phyloP scores from a whole-genome alignment of 2,329 filamentous ascomycete genomes.

The Colletotrichum ledebouriae region DNA sequence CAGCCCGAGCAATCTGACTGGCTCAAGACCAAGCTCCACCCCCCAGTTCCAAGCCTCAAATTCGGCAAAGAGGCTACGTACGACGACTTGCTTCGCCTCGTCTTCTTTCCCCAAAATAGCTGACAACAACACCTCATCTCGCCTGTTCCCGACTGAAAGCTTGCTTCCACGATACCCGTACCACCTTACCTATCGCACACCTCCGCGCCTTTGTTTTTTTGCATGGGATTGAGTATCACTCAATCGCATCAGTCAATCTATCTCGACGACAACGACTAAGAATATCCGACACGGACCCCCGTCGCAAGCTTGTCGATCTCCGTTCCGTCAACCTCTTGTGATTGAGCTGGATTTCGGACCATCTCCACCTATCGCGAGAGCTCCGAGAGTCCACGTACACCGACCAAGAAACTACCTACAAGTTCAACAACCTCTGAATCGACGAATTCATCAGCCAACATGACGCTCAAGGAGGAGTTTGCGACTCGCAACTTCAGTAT shows the following conservation, averaged over 20 bases:
- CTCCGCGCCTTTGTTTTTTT: background rate
- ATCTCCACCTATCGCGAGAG: slow-evolving; percentile 37
- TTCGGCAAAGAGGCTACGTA: slow-evolving; percentile 42
- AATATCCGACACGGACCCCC: slow-evolving; percentile 15
- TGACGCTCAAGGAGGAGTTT: slow-evolving; percentile 81
- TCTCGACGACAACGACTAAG: too few species aligned
- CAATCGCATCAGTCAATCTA: too few species aligned
- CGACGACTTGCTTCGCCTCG: slow-evolving; percentile 32
- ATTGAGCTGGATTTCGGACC: slow-evolving; percentile 41
- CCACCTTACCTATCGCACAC: background rate
- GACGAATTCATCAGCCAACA: slow-evolving; percentile 58
- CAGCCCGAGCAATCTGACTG: slow-evolving; percentile 21
- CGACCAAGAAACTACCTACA: slow-evolving; percentile 31
- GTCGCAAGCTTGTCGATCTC: slow-evolving; percentile 27
- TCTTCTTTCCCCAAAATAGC: slow-evolving; percentile 34
- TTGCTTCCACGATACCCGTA: slow-evolving; percentile 18
- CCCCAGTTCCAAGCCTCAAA: slow-evolving; percentile 41
- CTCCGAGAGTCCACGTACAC: slow-evolving; percentile 42
- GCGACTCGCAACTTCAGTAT: slow-evolving; percentile 81
- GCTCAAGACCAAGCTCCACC: slow-evolving; percentile 24
- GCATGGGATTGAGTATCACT: background rate
- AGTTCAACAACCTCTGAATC: slow-evolving; percentile 4
- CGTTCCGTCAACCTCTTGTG: slow-evolving; percentile 29
- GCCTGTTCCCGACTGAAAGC: slow-evolving; percentile 18
- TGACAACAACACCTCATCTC: slow-evolving; percentile 37